These are phyloP conservation scores for Fusarium temperatum DNA, from an alignment of 2,329 filamentous ascomycete genomes.

Conservation along the genomic window DNA sequence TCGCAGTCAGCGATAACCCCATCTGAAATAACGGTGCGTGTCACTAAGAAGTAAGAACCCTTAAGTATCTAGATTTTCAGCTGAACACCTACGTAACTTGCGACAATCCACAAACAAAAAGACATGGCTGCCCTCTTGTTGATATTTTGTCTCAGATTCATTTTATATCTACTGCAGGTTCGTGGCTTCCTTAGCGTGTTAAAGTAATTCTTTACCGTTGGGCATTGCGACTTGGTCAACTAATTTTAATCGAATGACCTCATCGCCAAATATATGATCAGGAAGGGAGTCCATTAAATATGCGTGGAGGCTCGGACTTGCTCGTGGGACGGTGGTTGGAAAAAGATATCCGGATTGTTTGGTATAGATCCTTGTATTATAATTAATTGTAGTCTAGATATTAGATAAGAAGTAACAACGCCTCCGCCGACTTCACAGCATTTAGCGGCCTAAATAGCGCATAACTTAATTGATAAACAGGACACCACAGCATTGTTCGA, in stretches of 20 bases:
- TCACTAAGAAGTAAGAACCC: too few relatives aligned
- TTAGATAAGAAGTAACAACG: neutral
- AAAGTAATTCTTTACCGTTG: fast-evolving
- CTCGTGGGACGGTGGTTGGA: neutral
- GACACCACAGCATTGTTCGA: neutral
- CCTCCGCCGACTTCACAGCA: neutral
- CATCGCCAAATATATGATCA: neutral
- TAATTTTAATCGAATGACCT: neutral
- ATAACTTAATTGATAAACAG: neutral
- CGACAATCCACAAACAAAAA: too few relatives aligned
- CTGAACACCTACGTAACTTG: too few relatives aligned
- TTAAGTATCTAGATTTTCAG: too few relatives aligned
- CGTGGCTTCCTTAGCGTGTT: neutral
- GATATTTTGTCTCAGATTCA: too few relatives aligned
- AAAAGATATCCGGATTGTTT: neutral
- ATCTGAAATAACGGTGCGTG: too few relatives aligned
- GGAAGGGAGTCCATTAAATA: too few relatives aligned
- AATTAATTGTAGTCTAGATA: neutral
- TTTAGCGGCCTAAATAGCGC: neutral
- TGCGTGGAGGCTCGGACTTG: neutral
- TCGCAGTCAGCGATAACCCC: too few relatives aligned
- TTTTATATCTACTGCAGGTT: neutral
- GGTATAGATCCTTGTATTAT: neutral
- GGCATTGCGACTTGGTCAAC: too few relatives aligned
- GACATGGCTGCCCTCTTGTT: too few relatives aligned